A percentile compares a stretch with the other conserved stretches of the same genome.
These are phyloP conservation scores for Eucalyptus shirleyi DNA, from an alignment of 345 rosid species.

Conservation along the genomic window DNA sequence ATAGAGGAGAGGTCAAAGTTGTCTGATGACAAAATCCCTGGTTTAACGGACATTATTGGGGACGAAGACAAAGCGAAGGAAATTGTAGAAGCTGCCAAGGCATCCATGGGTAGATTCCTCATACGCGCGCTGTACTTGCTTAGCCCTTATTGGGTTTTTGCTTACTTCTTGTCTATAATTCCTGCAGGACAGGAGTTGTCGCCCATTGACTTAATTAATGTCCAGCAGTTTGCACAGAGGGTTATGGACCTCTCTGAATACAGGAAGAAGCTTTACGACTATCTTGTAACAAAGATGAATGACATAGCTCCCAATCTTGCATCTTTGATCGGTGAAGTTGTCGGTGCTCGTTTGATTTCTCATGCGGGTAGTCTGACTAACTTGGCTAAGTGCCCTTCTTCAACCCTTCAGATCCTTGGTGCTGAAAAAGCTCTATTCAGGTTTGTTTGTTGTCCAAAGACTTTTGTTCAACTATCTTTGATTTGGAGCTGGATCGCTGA, in stretches of 20 bases:
- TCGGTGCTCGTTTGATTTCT: conserved; percentile 89
- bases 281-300: conserved; percentile 78
- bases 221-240: conserved; percentile 71
- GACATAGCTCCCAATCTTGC: conserved; percentile 95
- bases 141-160: not conserved
- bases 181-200: conserved; percentile 79
- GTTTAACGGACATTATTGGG: conserved; percentile 60
- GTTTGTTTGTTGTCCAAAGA: conserved; percentile 6
- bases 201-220: conserved; percentile 74
- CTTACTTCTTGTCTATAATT: not conserved
- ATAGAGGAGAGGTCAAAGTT: conserved; percentile 68
- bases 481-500: not conserved
- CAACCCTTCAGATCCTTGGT: conserved; percentile 96
- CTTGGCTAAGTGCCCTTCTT: conserved; percentile 96
- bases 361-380: conserved; percentile 98
- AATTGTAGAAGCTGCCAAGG: conserved; percentile 87
- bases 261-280: conserved; percentile 79
- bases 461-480: not conserved
- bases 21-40: conserved; percentile 45
- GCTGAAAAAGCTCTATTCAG: conserved; percentile 97
- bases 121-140: not conserved
- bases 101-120: conserved; percentile 73
- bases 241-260: conserved; percentile 83
- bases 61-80: conserved; percentile 95
- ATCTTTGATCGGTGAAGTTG: conserved; percentile 86